Conservation (phyloP, 176 grass and related monocot genomes). For the Lolium perenne region DNA sequence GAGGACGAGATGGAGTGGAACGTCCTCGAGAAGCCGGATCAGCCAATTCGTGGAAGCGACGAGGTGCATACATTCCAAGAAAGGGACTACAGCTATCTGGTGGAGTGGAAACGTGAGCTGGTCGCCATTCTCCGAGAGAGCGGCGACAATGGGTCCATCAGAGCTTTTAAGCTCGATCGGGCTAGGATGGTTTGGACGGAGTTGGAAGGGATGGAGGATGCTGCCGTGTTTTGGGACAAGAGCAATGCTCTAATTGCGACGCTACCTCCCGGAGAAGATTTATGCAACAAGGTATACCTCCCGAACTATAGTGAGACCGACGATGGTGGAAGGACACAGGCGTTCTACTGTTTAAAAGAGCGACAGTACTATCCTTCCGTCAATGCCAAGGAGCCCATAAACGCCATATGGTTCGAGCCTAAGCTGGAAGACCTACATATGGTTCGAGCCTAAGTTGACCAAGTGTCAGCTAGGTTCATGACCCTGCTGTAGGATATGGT, state of each 20-base stretch:
- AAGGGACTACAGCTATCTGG: not conserved
- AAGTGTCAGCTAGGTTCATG: too few relatives aligned
- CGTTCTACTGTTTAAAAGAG: not conserved
- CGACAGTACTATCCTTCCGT: not conserved
- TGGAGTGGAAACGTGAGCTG: conserved; percentile 35
- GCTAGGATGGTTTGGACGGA: not conserved
- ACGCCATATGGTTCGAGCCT: not conserved
- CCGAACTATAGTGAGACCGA: not conserved
- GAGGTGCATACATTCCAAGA: not conserved
- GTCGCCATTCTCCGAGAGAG: not conserved
- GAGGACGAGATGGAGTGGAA: conserved; percentile 13
- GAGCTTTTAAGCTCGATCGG: not conserved
- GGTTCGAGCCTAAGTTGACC: not conserved
- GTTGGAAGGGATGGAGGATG: not conserved
- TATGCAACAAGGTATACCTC: conserved; percentile 1
- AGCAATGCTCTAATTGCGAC: not conserved
- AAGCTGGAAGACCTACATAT: not conserved
- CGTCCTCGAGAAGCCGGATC: conserved; percentile 8
- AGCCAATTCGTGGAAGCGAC: not conserved
- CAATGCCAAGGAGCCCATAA: not conserved
- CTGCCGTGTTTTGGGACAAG: not conserved
- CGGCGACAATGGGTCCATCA: not conserved
- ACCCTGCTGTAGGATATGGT: too few relatives aligned
- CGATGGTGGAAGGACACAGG: not conserved
- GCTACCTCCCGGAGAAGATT: not conserved